These are phyloP conservation scores for Hymenoscyphus infarciens DNA, from an alignment of 2,329 filamentous ascomycete species.

Conservation along the genomic window DNA sequence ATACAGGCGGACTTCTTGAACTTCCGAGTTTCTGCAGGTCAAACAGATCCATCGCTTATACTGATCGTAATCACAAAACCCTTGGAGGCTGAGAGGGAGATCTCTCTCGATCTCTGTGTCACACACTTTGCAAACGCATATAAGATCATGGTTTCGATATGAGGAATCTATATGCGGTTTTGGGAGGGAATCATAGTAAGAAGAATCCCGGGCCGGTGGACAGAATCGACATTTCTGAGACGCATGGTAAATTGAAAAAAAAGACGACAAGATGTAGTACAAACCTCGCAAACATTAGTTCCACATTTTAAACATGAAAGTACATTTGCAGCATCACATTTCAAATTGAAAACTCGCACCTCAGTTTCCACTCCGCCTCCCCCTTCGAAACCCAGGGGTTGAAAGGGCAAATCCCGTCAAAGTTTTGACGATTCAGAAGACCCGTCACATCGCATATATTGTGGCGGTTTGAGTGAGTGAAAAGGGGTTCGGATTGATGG, in stretches of 20 bases:
- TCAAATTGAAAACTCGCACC: slow-evolving; percentile 6
- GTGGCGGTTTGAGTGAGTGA: background rate
- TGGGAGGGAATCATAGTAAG: background rate
- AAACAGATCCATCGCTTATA: slow-evolving; percentile 22
- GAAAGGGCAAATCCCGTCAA: background rate
- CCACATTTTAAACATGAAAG: slow-evolving; percentile 5
- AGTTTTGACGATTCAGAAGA: background rate
- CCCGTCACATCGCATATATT: background rate
- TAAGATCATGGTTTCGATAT: background rate
- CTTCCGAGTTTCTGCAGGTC: slow-evolving; percentile 16
- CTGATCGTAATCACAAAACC: slow-evolving; percentile 21
- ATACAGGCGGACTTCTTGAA: slow-evolving; percentile 8
- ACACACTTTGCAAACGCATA: slow-evolving; percentile 17
- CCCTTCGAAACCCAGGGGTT: too few species aligned
- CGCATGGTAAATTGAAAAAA: too few species aligned
- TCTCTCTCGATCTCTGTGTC: slow-evolving; percentile 14
- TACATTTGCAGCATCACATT: slow-evolving; percentile 5
- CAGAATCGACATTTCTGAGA: slow-evolving; percentile 5
- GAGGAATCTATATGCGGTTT: slow-evolving; percentile 5
- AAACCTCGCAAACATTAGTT: slow-evolving; percentile 1
- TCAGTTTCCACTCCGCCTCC: background rate
- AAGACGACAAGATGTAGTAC: background rate
- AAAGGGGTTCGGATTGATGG: background rate
- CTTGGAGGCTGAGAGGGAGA: slow-evolving; percentile 14
- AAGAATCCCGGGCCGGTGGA: background rate